Evolutionary conservation across 169 alveolate species (phyloP).

Genomic region (Babesia sp.): DNA sequence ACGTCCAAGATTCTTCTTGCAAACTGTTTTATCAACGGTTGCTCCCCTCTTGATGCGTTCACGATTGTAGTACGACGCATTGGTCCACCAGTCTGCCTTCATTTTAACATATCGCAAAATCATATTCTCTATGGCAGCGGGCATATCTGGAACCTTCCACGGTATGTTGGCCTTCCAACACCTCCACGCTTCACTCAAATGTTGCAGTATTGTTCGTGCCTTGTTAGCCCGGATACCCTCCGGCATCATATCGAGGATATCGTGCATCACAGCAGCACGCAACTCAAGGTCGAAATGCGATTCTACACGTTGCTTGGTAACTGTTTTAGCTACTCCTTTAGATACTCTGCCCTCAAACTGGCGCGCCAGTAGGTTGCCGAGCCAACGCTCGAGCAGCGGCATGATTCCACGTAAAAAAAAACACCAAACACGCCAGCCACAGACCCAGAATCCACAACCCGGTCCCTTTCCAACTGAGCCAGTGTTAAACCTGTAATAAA

Average conservation of each 20-base stretch:
- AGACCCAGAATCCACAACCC: conserved; percentile 99
- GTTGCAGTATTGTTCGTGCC: conserved; percentile 97
- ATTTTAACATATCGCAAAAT: conserved; percentile 96
- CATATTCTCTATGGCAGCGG: conserved; percentile 99
- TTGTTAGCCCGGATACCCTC: conserved; percentile 98
- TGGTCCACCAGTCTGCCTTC: conserved; percentile 99
- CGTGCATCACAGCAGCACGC: conserved; percentile 99
- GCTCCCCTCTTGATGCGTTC: conserved; percentile 99
- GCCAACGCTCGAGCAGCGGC: conserved; percentile 99
- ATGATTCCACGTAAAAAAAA: conserved; percentile 97
- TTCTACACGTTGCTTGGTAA: conserved; percentile 99
- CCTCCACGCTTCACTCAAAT: conserved; percentile 99
- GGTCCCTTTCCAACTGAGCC: conserved; percentile 99
- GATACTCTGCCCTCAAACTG: conserved; percentile 99
- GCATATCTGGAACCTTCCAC: conserved; percentile 99
- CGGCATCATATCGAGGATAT: conserved; percentile 99
- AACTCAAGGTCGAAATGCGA: conserved; percentile 98
- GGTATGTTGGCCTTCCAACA: conserved; percentile 99
- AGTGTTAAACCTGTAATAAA: conserved; percentile 98
- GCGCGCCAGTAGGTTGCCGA: conserved; percentile 97
- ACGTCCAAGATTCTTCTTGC: conserved; percentile 98
- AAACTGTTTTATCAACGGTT: conserved; percentile 99
- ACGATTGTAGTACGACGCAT: conserved; percentile 98
- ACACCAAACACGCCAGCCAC: conserved; percentile 99
- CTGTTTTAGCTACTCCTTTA: conserved; percentile 97